These are phyloP conservation scores for Salisapilia sapeloensis DNA, from an alignment of 352 stramenopile species.

Conservation along the genomic window DNA sequence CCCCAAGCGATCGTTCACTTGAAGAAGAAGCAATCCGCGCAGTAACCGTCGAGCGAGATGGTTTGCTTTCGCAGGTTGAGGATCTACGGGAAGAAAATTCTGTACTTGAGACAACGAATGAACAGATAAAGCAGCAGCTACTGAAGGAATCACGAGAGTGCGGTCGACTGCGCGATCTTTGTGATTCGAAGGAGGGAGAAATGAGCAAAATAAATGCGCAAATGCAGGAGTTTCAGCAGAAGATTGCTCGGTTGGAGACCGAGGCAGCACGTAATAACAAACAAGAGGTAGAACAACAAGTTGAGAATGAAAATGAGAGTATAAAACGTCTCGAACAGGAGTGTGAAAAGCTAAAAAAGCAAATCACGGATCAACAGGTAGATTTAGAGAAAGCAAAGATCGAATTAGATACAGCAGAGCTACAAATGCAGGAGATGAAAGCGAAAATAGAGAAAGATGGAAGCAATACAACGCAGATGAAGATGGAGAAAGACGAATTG, in stretches of 20 bases:
- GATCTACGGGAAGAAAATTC: conserved; percentile 13
- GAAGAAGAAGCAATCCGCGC: too few relatives aligned
- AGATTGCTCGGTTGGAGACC: neutral
- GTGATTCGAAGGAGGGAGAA: too few relatives aligned
- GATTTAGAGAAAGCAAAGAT: conserved; percentile 7
- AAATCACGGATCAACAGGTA: conserved; percentile 4
- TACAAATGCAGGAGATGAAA: conserved; percentile 6
- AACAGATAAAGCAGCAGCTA: conserved; percentile 20
- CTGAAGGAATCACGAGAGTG: conserved; percentile 20
- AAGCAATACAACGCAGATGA: conserved; percentile 4
- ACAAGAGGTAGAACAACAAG: conserved; percentile 4
- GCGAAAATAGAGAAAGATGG: conserved; percentile 9
- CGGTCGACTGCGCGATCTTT: too few relatives aligned
- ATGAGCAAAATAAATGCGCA: conserved; percentile 18
- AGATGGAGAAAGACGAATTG: too few relatives aligned
- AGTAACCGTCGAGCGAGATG: too few relatives aligned
- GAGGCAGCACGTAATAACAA: conserved; percentile 7
- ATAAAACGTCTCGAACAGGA: conserved; percentile 13
- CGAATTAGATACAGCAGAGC: too few relatives aligned
- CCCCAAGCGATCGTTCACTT: too few relatives aligned
- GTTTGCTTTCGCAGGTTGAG: too few relatives aligned
- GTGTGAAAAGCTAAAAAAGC: conserved; percentile 6
- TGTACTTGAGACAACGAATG: conserved; percentile 9
- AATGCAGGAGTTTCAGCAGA: conserved; percentile 11
- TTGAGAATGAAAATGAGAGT: conserved; percentile 8